Conservation (phyloP, 768 basidiomycete genomes). For the Psilocybe sp. region DNA sequence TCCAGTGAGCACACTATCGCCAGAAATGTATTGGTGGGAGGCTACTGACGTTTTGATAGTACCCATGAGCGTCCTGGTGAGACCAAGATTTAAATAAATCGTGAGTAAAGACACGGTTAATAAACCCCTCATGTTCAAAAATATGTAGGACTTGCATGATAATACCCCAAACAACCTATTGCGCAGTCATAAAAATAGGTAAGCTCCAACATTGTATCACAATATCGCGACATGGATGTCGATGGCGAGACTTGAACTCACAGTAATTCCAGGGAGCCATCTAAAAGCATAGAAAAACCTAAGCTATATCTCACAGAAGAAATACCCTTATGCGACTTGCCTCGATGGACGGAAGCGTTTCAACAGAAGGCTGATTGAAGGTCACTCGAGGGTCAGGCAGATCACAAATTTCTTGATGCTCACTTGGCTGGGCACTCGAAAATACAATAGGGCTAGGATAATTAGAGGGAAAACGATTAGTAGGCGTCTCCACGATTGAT, state of each 20-base stretch:
- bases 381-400: neutral
- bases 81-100: neutral
- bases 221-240: no score
- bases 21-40: neutral
- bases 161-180: constrained; percentile 56
- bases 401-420: constrained; percentile 6
- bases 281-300: constrained; percentile 11
- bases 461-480: neutral
- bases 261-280: constrained; percentile 69
- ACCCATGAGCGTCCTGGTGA: constrained; percentile 57
- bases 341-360: constrained; percentile 65
- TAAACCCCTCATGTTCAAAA: neutral
- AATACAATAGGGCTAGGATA: constrained; percentile 49
- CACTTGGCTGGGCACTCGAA: constrained; percentile 75
- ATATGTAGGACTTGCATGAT: constrained; percentile 43
- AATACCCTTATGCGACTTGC: constrained; percentile 24
- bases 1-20: neutral
- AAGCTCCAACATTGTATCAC: neutral
- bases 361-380: constrained; percentile 41
- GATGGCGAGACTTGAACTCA: constrained; percentile 22
- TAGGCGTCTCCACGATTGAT: neutral
- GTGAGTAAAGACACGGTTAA: neutral
- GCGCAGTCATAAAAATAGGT: neutral
- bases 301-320: neutral
- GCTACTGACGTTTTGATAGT: constrained; percentile 56